Conservation (phyloP, 345 rosid species). For the Pistacia vera region DNA sequence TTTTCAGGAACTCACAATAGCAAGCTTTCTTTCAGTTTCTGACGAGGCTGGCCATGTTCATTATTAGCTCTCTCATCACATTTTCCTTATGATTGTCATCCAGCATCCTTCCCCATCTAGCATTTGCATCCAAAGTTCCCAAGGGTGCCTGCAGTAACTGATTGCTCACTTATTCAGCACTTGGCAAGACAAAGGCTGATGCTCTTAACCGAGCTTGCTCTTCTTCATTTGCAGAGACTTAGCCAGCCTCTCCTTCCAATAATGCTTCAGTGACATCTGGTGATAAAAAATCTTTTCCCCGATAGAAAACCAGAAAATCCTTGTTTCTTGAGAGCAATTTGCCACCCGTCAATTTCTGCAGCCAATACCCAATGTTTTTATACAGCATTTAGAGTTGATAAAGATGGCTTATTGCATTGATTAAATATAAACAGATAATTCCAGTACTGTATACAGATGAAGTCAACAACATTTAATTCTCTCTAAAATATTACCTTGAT, state of each 20-base stretch:
- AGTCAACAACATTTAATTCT: background rate
- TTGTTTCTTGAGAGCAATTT: slow-evolving; percentile 82
- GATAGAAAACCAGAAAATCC: slow-evolving; percentile 89
- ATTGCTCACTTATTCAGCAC: slow-evolving; percentile 35
- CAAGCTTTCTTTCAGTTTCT: slow-evolving; percentile 78
- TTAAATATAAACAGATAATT: background rate
- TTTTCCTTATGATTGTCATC: slow-evolving; percentile 51
- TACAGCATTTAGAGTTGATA: slow-evolving; percentile 5
- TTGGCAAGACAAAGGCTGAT: slow-evolving; percentile 51
- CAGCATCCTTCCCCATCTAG: slow-evolving; percentile 77
- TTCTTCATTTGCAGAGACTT: slow-evolving; percentile 68
- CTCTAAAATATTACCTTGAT: slow-evolving; percentile 59
- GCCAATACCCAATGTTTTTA: slow-evolving; percentile 26
- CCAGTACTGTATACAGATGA: slow-evolving; percentile 4
- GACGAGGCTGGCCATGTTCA: slow-evolving; percentile 58
- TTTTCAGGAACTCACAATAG: slow-evolving; percentile 58
- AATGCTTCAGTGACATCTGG: slow-evolving; percentile 74
- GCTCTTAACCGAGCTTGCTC: slow-evolving; percentile 85
- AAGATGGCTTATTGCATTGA: background rate
- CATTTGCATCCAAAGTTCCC: slow-evolving; percentile 75
- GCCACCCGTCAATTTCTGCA: slow-evolving; percentile 91
- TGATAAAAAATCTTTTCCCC: slow-evolving; percentile 87
- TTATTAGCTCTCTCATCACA: slow-evolving; percentile 59
- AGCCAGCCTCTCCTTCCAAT: slow-evolving; percentile 74
- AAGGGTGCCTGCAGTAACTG: slow-evolving; percentile 78